A percentile compares a stretch with the other conserved stretches of the same genome.
Conservation (phyloP, 768 basidiomycete species). For the Mycena pura region DNA sequence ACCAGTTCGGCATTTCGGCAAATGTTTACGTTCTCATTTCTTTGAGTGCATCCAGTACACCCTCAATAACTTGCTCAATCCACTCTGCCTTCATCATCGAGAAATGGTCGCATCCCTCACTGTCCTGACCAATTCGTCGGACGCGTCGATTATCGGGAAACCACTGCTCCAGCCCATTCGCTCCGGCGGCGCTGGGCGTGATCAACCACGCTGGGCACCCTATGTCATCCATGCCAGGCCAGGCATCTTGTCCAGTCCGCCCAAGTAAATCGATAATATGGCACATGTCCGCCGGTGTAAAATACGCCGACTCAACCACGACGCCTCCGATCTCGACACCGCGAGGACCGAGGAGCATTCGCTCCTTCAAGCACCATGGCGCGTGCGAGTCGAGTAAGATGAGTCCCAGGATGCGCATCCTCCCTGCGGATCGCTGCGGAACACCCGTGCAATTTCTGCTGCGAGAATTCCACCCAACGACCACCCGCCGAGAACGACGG, state of each 20-base stretch:
- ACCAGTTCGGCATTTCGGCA: background rate
- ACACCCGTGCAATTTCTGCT: slow-evolving; percentile 11
- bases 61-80: slow-evolving; percentile 6
- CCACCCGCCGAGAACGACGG: slow-evolving; percentile 17
- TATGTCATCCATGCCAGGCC: slow-evolving; percentile 3
- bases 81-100: slow-evolving; percentile 12
- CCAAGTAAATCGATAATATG: background rate
- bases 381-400: slow-evolving; percentile 8
- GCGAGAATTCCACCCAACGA: slow-evolving; percentile 12
- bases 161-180: slow-evolving; percentile 16
- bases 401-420: background rate
- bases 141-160: background rate
- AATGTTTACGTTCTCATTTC: background rate
- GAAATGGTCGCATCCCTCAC: slow-evolving; percentile 6
- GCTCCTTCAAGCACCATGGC: background rate
- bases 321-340: slow-evolving; percentile 5
- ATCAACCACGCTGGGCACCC: slow-evolving; percentile 10
- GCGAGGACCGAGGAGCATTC: background rate
- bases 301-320: slow-evolving; percentile 11
- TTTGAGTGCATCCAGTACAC: background rate
- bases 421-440: background rate
- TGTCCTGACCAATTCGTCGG: slow-evolving; percentile 7
- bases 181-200: background rate
- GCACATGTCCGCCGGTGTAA: background rate
- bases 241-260: background rate